Evolutionary conservation across 192 early-diverging fungal species (phyloP).

Genomic region (Coemansia sp.): DNA sequence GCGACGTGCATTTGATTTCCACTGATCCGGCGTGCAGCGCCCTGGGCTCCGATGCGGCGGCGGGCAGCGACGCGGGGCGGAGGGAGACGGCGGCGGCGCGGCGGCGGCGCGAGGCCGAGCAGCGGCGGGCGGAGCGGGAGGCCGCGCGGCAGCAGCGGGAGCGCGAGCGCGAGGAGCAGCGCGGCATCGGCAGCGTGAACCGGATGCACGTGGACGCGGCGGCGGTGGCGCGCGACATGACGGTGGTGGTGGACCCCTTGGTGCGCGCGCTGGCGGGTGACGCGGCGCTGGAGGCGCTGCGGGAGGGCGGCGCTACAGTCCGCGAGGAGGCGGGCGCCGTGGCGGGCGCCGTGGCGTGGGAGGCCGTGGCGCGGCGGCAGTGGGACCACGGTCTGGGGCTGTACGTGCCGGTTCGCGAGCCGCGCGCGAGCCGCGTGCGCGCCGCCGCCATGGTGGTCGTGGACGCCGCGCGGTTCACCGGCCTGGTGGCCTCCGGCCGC

Average conservation of each 20-base stretch:
- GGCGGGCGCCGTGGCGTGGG: slow-evolving; percentile 14
- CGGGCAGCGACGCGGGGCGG: not conserved
- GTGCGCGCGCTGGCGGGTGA: slow-evolving; percentile 2
- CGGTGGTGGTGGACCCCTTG: slow-evolving; percentile 17
- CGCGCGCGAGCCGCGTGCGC: not conserved
- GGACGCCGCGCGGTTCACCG: slow-evolving; percentile 6
- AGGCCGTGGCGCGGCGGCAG: slow-evolving; percentile 15
- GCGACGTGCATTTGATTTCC: not conserved
- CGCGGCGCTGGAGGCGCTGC: not conserved
- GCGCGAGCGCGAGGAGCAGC: not conserved
- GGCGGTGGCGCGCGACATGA: slow-evolving; percentile 17
- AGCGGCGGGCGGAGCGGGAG: not conserved
- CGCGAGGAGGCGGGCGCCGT: not conserved
- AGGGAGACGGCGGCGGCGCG: not conserved
- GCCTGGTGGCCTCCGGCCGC: slow-evolving; percentile 7
- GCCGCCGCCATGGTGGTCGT: slow-evolving; percentile 23
- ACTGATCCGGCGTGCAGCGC: not conserved
- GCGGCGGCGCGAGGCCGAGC: not conserved
- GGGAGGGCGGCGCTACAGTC: not conserved
- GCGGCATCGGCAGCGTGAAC: slow-evolving; percentile 6
- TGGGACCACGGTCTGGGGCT: slow-evolving; percentile 19
- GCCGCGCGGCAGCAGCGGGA: not conserved
- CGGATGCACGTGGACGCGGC: slow-evolving; percentile 6
- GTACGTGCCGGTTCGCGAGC: slow-evolving; percentile 19
- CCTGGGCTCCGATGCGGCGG: not conserved